phyloP scores from a whole-genome alignment of 2,329 filamentous ascomycete genomes.

The Basipetospora chlamydospora region DNA sequence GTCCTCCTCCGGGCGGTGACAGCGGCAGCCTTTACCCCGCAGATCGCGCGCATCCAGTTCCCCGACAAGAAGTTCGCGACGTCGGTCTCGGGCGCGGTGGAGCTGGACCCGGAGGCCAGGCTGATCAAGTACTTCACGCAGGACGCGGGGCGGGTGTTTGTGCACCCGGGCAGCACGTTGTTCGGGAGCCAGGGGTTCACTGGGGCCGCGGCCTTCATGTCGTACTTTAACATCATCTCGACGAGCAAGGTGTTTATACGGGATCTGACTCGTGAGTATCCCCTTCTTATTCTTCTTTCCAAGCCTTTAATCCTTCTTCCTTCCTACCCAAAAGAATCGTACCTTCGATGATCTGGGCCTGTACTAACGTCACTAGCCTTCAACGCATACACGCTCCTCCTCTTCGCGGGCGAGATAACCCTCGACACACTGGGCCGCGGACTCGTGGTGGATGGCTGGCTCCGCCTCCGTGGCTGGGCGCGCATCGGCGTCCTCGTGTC shows the following conservation, averaged over 20 bases:
- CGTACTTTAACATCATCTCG: slow-evolving; percentile 83
- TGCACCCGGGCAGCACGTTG: slow-evolving; percentile 77
- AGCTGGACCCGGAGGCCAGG: slow-evolving; percentile 80
- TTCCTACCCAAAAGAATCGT: slow-evolving; percentile 9
- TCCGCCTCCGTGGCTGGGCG: slow-evolving; percentile 77
- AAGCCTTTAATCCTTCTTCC: neutral
- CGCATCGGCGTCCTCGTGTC: slow-evolving; percentile 83
- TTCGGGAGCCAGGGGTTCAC: slow-evolving; percentile 73
- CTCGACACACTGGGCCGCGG: slow-evolving; percentile 81
- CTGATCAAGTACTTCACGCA: slow-evolving; percentile 89
- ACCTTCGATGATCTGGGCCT: too few relatives aligned
- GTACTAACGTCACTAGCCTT: slow-evolving; percentile 60
- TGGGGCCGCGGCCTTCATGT: slow-evolving; percentile 61
- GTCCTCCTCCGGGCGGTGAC: slow-evolving; percentile 54
- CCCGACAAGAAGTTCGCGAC: slow-evolving; percentile 91
- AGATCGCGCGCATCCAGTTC: slow-evolving; percentile 82
- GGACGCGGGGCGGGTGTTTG: slow-evolving; percentile 75
- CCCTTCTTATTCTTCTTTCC: neutral
- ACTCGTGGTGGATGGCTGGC: slow-evolving; percentile 82
- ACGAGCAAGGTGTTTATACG: slow-evolving; percentile 86
- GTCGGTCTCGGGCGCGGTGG: slow-evolving; percentile 76
- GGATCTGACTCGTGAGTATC: slow-evolving; percentile 66
- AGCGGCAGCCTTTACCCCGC: slow-evolving; percentile 64
- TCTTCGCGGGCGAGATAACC: slow-evolving; percentile 75
- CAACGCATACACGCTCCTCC: slow-evolving; percentile 73